Conservation (phyloP, 2,329 filamentous ascomycete species). For the Dactylellina leptospora region DNA sequence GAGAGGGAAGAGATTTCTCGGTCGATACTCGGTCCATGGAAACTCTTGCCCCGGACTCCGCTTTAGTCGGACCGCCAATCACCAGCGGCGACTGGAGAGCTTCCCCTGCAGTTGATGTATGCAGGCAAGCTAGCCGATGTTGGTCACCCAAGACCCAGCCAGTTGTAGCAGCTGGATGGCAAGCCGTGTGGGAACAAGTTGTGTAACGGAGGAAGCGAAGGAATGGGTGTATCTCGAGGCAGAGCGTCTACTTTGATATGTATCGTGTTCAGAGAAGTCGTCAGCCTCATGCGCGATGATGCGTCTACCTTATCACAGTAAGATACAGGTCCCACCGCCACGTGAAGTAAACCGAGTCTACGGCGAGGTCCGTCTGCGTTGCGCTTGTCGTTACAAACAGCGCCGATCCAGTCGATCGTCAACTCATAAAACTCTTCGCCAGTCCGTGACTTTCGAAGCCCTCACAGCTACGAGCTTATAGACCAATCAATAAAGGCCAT, state of each 20-base stretch:
- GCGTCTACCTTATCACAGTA: no score
- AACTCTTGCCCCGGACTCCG: conserved; percentile 42
- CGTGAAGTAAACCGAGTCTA: no score
- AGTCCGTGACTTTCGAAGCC: no score
- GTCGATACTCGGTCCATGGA: conserved; percentile 37
- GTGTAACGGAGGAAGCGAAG: conserved; percentile 11
- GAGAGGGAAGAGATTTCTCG: conserved; percentile 6
- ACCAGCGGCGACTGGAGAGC: conserved; percentile 5
- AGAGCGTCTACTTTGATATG: no score
- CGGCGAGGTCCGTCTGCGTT: no score
- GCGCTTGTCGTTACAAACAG: background rate
- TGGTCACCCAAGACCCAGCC: conserved; percentile 13
- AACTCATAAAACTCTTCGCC: no score
- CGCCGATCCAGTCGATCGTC: conserved; percentile 10
- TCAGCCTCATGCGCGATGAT: no score
- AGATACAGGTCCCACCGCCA: background rate
- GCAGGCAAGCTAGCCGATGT: conserved; percentile 43
- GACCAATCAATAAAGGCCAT: no score
- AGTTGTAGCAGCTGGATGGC: conserved; percentile 5
- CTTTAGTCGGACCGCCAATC: conserved; percentile 31
- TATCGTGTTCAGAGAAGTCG: no score
- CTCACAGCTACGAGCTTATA: no score
- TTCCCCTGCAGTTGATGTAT: conserved; percentile 47
- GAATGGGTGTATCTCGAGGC: background rate
- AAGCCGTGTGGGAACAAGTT: conserved; percentile 8